Evolutionary conservation across 1,284 basidiomycete species (phyloP).

Genomic region (Cryptococcus neoformans): DNA sequence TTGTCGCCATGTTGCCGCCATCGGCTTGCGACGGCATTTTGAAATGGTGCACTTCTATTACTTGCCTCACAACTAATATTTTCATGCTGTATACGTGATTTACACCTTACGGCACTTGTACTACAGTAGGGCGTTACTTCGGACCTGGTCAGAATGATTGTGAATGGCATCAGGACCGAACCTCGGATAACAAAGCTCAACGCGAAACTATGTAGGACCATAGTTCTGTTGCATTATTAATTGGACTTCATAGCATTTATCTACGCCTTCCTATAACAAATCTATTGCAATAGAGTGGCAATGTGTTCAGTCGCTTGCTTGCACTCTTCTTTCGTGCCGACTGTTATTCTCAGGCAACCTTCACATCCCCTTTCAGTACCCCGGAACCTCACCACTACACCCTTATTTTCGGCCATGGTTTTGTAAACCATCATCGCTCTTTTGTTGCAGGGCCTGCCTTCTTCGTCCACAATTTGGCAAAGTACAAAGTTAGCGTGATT

Average conservation of each 20-base stretch:
- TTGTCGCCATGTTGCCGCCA: too few species aligned
- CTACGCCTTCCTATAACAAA: background rate
- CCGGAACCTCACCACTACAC: conserved; percentile 87
- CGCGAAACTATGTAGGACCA: too few species aligned
- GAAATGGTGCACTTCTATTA: too few species aligned
- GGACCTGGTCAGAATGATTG: too few species aligned
- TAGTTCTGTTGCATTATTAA: too few species aligned
- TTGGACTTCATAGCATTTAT: background rate
- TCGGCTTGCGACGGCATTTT: too few species aligned
- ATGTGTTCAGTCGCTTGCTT: conserved; percentile 51
- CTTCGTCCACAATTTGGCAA: conserved; percentile 66
- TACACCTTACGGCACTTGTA: too few species aligned
- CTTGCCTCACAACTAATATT: too few species aligned
- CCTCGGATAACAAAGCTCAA: too few species aligned
- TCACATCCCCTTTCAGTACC: conserved; percentile 82
- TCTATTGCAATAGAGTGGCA: conserved; percentile 8
- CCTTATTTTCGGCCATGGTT: conserved; percentile 76
- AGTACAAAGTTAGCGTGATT: conserved; percentile 93
- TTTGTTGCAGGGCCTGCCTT: conserved; percentile 61
- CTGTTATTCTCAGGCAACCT: conserved; percentile 84
- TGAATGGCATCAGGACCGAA: too few species aligned
- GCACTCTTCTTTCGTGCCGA: conserved; percentile 84
- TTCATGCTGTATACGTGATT: too few species aligned
- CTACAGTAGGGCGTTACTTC: too few species aligned
- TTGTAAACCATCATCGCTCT: conserved; percentile 74